Conservation (phyloP, 1,139 yeast species). For the Groenewaldozyma sp. region DNA sequence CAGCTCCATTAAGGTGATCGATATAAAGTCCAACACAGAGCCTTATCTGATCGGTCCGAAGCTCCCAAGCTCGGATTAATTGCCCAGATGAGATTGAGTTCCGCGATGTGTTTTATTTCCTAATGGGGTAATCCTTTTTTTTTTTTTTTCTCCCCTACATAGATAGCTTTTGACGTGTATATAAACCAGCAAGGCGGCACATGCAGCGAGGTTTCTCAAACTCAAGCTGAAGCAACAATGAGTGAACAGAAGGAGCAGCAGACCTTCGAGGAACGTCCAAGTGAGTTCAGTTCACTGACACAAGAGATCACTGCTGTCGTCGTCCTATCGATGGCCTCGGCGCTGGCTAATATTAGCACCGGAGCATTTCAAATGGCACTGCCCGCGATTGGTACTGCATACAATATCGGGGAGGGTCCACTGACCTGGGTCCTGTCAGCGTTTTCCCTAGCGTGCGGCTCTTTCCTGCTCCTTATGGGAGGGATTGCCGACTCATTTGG, state of each 20-base stretch:
- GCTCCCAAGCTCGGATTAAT: too few relatives aligned
- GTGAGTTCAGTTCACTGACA: slow-evolving; percentile 6
- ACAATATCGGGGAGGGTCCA: slow-evolving; percentile 31
- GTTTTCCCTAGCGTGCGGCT: slow-evolving; percentile 36
- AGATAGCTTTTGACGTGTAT: too few relatives aligned
- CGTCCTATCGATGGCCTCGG: slow-evolving; percentile 33
- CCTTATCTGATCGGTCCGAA: too few relatives aligned
- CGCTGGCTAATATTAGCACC: slow-evolving; percentile 32
- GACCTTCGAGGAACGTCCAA: slow-evolving; percentile 8
- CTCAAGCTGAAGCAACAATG: too few relatives aligned
- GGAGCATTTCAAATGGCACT: slow-evolving; percentile 33
- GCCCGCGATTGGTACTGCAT: slow-evolving; percentile 28
- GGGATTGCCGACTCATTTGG: slow-evolving; percentile 39
- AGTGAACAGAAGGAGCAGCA: not conserved
- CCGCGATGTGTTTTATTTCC: too few relatives aligned
- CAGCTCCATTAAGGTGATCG: too few relatives aligned
- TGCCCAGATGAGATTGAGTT: too few relatives aligned
- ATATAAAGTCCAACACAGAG: too few relatives aligned
- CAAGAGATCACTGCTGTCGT: slow-evolving; percentile 24
- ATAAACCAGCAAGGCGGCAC: too few relatives aligned
- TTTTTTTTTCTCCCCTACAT: too few relatives aligned
- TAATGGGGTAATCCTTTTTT: too few relatives aligned
- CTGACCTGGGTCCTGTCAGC: slow-evolving; percentile 36
- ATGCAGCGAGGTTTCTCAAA: too few relatives aligned
- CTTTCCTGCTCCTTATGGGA: slow-evolving; percentile 35